These are phyloP conservation scores for Tuber umbilicatum DNA, from an alignment of 495 filamentous ascomycete species.

Conservation along the genomic window DNA sequence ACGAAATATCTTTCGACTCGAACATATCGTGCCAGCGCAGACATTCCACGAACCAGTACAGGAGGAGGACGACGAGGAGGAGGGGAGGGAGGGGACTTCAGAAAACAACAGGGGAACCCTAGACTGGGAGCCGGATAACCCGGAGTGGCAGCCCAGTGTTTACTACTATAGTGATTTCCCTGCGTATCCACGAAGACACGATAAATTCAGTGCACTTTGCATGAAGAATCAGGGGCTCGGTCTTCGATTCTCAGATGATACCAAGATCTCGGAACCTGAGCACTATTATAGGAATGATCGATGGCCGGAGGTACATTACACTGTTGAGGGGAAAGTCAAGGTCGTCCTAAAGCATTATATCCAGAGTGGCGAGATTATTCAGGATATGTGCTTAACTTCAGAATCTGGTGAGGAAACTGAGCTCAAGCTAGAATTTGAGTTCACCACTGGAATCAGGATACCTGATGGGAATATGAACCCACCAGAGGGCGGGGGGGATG, in stretches of 20 bases:
- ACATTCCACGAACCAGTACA: background rate
- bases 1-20: background rate
- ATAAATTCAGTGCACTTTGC: slow-evolving; percentile 2
- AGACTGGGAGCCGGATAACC: background rate
- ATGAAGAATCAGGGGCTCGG: background rate
- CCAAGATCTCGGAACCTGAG: background rate
- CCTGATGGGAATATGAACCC: background rate
- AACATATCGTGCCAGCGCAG: background rate
- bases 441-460: background rate
- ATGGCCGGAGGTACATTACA: background rate
- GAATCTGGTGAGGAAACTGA: background rate
- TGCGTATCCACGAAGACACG: background rate
- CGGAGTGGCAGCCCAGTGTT: background rate
- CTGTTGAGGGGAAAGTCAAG: background rate
- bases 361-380: background rate
- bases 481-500: background rate
- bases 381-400: background rate
- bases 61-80: background rate
- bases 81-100: background rate
- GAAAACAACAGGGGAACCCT: background rate
- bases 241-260: background rate
- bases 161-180: background rate
- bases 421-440: background rate
- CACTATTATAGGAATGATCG: background rate
- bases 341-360: background rate